Percentiles rank a stretch among this genome's conserved stretches.
phyloP scores from a whole-genome alignment of 306 rosid genomes.

The Phaseolus lunatus region DNA sequence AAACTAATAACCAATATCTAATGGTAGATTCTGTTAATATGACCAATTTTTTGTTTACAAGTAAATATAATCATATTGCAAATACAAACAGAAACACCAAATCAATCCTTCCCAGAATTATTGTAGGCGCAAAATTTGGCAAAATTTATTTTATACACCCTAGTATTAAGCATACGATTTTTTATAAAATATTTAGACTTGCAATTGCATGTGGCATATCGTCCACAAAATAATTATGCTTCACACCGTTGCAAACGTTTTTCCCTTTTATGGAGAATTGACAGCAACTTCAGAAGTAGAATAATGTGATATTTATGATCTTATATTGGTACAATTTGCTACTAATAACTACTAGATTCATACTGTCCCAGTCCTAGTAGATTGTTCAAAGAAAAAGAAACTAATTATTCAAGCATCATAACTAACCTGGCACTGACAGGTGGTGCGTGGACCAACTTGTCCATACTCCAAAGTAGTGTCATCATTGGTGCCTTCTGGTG shows the following conservation, averaged over 20 bases:
- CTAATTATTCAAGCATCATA: conserved; percentile 41
- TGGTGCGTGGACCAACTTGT: conserved; percentile 85
- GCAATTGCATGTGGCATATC: conserved; percentile 17
- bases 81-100: conserved; percentile 27
- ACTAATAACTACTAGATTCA: conserved; percentile 4
- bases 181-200: background rate
- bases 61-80: conserved; percentile 13
- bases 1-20: conserved; percentile 23
- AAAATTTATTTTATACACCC: conserved; percentile 19
- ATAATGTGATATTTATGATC: conserved; percentile 17
- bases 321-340: conserved; percentile 17
- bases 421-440: conserved; percentile 91
- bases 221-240: conserved; percentile 14
- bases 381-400: conserved; percentile 14
- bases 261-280: background rate
- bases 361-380: conserved; percentile 7
- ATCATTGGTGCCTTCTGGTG: conserved; percentile 67
- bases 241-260: conserved; percentile 3
- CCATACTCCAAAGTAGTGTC: conserved; percentile 70
- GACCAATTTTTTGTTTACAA: conserved; percentile 3
- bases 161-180: conserved; percentile 12
- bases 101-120: conserved; percentile 3
- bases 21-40: conserved; percentile 29
- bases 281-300: conserved; percentile 22
- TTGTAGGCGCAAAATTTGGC: conserved; percentile 11